These are phyloP conservation scores for Daldinia childiae DNA, from an alignment of 495 filamentous ascomycete genomes.

Conservation along the genomic window DNA sequence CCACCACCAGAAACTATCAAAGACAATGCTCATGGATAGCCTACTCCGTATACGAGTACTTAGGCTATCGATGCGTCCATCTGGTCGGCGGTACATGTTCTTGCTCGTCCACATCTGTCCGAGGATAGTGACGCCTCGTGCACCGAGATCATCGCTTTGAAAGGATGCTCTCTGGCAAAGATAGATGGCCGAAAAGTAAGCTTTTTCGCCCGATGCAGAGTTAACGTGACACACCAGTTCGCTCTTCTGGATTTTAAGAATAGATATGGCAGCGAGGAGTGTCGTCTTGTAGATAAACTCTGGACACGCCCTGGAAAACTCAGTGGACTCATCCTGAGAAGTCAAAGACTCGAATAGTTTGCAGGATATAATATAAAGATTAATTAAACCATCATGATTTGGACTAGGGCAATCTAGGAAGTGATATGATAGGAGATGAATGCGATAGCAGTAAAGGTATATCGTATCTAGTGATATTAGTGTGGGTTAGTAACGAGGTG, in stretches of 20 bases:
- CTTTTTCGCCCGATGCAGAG: not conserved
- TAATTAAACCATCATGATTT: not conserved
- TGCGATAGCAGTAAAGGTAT: not conserved
- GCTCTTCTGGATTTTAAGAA: not conserved
- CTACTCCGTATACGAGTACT: not conserved
- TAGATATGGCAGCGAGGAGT: not conserved
- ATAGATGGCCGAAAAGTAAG: not conserved
- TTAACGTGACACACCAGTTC: not conserved
- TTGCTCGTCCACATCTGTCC: conserved; percentile 1
- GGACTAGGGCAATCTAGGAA: not conserved
- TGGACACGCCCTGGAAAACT: not conserved
- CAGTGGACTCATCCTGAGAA: not conserved
- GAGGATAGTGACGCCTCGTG: not conserved
- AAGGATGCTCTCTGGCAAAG: not conserved
- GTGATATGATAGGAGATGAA: not conserved
- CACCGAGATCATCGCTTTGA: not conserved
- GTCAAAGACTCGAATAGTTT: not conserved
- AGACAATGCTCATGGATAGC: not conserved
- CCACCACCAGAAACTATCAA: not conserved
- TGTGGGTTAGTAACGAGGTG: not conserved
- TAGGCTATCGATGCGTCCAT: not conserved
- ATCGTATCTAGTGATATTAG: not conserved
- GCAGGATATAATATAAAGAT: not conserved
- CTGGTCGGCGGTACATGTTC: not conserved
- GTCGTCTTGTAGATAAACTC: not conserved